These are phyloP conservation scores for Spathaspora sp. DNA, from an alignment of 1,139 yeast species.

Conservation along the genomic window DNA sequence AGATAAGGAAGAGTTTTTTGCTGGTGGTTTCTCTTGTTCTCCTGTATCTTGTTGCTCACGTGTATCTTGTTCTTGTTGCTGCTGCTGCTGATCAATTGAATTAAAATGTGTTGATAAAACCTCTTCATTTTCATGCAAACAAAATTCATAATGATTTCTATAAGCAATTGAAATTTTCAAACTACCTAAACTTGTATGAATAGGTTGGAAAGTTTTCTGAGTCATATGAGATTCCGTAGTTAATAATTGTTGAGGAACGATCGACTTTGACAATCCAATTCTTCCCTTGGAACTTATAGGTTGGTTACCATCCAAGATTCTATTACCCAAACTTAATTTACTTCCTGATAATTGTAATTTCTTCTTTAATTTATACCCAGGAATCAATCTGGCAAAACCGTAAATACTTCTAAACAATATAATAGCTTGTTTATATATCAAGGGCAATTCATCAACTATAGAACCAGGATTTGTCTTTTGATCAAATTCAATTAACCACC, in stretches of 20 bases:
- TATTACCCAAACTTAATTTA: conserved; percentile 46
- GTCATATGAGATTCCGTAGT: conserved; percentile 52
- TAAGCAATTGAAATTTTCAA: conserved; percentile 76
- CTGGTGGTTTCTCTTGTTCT: conserved; percentile 8
- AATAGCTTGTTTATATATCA: conserved; percentile 72
- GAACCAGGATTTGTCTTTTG: conserved; percentile 27
- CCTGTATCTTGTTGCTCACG: conserved; percentile 5
- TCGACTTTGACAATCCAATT: conserved; percentile 74
- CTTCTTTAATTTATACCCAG: conserved; percentile 59
- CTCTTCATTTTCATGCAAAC: conserved; percentile 65
- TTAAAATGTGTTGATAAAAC: conserved; percentile 60
- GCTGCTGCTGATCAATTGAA: conserved; percentile 29
- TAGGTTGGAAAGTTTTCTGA: conserved; percentile 63
- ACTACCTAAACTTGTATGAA: conserved; percentile 73
- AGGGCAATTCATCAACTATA: conserved; percentile 54
- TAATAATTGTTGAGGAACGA: conserved; percentile 46
- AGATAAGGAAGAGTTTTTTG: conserved; percentile 25
- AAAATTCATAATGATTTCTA: conserved; percentile 68
- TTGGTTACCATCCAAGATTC: conserved; percentile 72
- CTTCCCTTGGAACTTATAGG: conserved; percentile 82
- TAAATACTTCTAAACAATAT: conserved; percentile 72
- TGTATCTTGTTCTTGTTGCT: conserved; percentile 3
- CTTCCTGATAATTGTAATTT: conserved; percentile 22
- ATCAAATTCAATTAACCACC: conserved; percentile 89
- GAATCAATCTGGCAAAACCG: conserved; percentile 67